Conservation (phyloP, 345 rosid genomes). For the Noccaea caerulescens region DNA sequence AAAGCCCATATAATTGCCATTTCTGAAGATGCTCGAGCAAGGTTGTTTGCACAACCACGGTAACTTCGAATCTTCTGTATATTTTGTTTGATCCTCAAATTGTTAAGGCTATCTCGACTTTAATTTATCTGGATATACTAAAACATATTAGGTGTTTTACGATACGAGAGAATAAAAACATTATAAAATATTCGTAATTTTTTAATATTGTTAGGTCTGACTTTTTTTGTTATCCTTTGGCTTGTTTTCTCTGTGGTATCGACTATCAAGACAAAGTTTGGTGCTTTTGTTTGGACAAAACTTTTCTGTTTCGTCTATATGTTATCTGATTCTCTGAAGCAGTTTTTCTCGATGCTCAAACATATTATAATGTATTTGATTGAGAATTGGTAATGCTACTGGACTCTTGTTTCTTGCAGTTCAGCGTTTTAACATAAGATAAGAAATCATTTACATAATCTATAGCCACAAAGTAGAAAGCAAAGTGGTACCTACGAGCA, state of each 20-base stretch:
- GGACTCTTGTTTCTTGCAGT: no score
- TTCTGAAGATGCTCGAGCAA: background rate
- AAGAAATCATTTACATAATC: slow-evolving; percentile 13
- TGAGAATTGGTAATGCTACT: slow-evolving; percentile 5
- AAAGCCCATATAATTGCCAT: background rate
- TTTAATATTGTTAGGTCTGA: slow-evolving; percentile 35
- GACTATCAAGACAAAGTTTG: slow-evolving; percentile 20
- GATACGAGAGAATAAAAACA: background rate
- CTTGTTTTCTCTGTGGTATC: slow-evolving; percentile 9
- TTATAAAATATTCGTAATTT: background rate
- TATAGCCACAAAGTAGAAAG: slow-evolving; percentile 30
- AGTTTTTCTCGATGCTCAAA: background rate
- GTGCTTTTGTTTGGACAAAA: slow-evolving; percentile 31
- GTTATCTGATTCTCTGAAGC: background rate
- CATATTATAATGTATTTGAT: background rate
- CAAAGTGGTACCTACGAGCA: slow-evolving; percentile 40
- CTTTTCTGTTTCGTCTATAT: slow-evolving; percentile 4
- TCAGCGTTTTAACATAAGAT: background rate
- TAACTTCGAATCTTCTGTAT: background rate
- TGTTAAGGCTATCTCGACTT: background rate
- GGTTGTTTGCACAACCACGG: background rate
- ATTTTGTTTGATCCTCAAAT: slow-evolving; percentile 4
- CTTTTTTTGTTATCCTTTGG: background rate
- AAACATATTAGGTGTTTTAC: slow-evolving; percentile 2
- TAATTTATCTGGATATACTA: background rate